Base-by-base conservation (phyloP, 306 rosid genomes). In the Quercus aquifolioides region DNA sequence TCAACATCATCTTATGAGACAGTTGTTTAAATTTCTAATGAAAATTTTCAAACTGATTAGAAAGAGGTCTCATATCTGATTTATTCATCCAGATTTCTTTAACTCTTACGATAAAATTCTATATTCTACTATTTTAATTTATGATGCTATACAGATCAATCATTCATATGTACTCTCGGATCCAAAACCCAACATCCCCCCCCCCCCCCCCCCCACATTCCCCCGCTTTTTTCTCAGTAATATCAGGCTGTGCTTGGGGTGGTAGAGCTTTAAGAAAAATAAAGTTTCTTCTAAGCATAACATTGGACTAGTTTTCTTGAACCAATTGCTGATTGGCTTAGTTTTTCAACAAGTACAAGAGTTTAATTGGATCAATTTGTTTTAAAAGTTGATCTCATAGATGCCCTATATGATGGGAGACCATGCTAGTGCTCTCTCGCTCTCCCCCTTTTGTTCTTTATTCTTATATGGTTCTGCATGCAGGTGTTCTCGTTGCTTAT, bases 401-500 rank as follows among this genome's bases (percentile, higher is more conserved):
- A 25, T 46, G 49, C 20, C 4, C 19, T 38, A 46, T 49, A 25
- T 17, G 55, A 25, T 18, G 41, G 23, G 30, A 8, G 54, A 21
- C 60, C 54, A 12, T 4, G 14, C 54, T 46, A 46, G 54, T 49
- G 54, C 54, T 55, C 18, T 52, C 12, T 17, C 9, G 21, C 23
- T 21, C 67, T 31, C 58, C 56, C 21, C 23, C 35, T 28, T 12
- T 38, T 30, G 49, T 14, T 6, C 54, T 64, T 73, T 81, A 52
- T 69, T 82, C 57, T 82, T 73, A 76, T 71, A 54, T 51, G 75
- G 46, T 83, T 84, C 69, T 73, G 18, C 75, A n/a, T 80, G 78
- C 92, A 95, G 99, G 96, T 84, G 75, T 92, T 71, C 84, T 93
- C 82, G 85, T 90, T 88, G 98, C 94, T 51, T 95, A 91, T 79